Evolutionary conservation across 306 rosid genomes (phyloP).

Genomic region (Vigna trinervia): DNA sequence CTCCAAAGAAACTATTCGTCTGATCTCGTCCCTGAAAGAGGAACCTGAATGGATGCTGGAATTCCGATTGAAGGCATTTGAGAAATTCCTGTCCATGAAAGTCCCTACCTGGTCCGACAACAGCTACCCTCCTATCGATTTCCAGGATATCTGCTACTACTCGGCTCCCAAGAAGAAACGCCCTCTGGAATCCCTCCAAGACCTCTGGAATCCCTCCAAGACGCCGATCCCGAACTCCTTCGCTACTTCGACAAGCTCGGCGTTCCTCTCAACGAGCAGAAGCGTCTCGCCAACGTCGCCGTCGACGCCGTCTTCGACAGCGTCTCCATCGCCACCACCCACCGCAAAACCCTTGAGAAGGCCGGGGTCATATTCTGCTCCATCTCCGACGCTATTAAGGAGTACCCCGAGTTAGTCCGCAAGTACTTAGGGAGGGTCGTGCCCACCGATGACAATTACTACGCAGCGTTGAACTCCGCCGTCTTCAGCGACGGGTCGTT

Average conservation of each 20-base stretch:
- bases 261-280: not conserved
- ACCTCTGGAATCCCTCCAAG: not conserved
- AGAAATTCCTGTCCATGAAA: constrained; percentile 4
- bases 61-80: not conserved
- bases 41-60: not conserved
- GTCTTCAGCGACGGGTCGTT: constrained; percentile 20
- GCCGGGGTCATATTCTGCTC: constrained; percentile 18
- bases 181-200: not conserved
- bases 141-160: not conserved
- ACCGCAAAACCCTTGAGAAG: not conserved
- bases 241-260: constrained; percentile 7
- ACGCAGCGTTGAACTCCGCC: constrained; percentile 2
- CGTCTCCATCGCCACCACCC: constrained; percentile 22
- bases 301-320: constrained; percentile 13
- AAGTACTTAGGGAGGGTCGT: not conserved
- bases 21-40: not conserved
- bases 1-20: not conserved
- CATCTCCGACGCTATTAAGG: not conserved
- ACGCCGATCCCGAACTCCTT: not conserved
- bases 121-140: not conserved
- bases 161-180: not conserved
- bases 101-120: not conserved
- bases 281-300: constrained; percentile 12
- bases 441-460: constrained; percentile 7
- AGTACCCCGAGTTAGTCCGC: not conserved